phyloP scores from a whole-genome alignment of 2,329 filamentous ascomycete species.

The Penicillium oxalicum region DNA sequence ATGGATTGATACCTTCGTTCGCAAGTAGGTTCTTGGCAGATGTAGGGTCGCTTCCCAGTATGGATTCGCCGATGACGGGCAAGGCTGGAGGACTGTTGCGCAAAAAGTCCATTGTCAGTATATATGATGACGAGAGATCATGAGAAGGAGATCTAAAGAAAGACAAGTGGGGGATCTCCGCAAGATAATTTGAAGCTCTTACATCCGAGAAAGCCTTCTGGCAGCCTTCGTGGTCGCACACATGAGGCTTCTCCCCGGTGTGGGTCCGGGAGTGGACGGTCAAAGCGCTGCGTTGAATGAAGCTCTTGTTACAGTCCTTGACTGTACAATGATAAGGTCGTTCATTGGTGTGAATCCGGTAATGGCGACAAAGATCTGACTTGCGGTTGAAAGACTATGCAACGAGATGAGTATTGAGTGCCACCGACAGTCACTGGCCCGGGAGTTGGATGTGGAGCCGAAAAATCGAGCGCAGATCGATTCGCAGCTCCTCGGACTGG shows the following conservation, averaged over 20 bases:
- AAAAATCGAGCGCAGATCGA: no score
- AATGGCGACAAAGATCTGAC: slow-evolving; percentile 43
- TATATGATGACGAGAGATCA: no score
- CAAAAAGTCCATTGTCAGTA: background rate
- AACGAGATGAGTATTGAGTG: background rate
- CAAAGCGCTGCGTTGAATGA: slow-evolving; percentile 44
- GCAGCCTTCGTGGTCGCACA: slow-evolving; percentile 39
- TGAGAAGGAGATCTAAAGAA: background rate
- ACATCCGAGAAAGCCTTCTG: slow-evolving; percentile 43
- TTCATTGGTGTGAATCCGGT: slow-evolving; percentile 45
- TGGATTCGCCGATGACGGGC: slow-evolving; percentile 38
- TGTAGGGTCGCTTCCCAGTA: slow-evolving; percentile 37
- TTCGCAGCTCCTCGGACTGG: no score
- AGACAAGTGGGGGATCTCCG: no score
- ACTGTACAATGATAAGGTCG: slow-evolving; percentile 44
- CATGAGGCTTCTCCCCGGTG: slow-evolving; percentile 42
- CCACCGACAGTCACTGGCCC: background rate
- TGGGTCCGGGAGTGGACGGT: slow-evolving; percentile 43
- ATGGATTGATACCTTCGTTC: slow-evolving; percentile 31
- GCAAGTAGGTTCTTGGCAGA: slow-evolving; percentile 36
- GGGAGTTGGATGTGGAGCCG: no score
- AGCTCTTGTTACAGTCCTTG: slow-evolving; percentile 43
- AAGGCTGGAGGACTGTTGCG: slow-evolving; percentile 34
- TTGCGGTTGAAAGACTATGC: slow-evolving; percentile 45
- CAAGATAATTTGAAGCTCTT: slow-evolving; percentile 14